Evolutionary conservation across 208 protist genomes (phyloP).

Genomic region (Naegleria fowleri): DNA sequence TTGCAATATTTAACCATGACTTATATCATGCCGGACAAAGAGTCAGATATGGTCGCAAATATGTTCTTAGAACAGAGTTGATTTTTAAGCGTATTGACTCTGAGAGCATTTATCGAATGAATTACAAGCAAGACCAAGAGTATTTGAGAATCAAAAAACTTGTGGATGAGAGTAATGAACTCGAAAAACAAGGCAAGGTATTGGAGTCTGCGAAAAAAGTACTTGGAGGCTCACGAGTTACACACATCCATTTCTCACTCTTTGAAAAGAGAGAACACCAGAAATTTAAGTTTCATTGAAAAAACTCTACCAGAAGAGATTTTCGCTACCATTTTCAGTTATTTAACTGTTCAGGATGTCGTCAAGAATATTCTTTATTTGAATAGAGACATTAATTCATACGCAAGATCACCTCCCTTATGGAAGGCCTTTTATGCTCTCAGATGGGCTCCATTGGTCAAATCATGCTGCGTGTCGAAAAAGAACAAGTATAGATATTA

Average conservation of each 20-base stretch:
- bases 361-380: background rate
- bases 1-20: constrained; percentile 25
- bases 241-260: background rate
- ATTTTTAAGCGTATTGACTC: background rate
- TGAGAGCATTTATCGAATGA: no score
- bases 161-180: background rate
- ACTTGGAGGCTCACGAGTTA: background rate
- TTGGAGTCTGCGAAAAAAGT: background rate
- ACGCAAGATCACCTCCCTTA: background rate
- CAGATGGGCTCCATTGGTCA: background rate
- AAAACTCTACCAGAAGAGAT: background rate
- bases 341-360: background rate
- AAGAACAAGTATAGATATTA: background rate
- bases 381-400: background rate
- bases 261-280: background rate
- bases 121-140: background rate
- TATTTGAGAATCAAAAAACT: background rate
- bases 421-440: background rate
- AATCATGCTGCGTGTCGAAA: background rate
- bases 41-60: constrained; percentile 13
- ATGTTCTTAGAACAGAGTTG: constrained; percentile 16
- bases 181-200: background rate
- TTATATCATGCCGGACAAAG: background rate
- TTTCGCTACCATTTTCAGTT: background rate
- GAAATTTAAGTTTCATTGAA: background rate